phyloP scores from a whole-genome alignment of 768 basidiomycete species.

The Paxillus involutus region DNA sequence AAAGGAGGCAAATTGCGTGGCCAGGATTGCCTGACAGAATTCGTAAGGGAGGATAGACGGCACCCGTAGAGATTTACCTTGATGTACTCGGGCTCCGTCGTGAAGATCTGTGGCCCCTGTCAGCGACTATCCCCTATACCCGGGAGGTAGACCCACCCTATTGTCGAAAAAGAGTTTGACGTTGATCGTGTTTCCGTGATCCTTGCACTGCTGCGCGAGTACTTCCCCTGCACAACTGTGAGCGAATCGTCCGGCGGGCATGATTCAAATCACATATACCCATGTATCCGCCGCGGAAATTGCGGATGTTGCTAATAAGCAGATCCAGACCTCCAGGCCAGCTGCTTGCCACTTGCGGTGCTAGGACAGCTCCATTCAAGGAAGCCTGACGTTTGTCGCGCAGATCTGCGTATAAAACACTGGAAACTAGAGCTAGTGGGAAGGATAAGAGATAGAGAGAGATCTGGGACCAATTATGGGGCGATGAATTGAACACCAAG shows the following conservation, averaged over 20 bases:
- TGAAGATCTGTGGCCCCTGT: slow-evolving; percentile 36
- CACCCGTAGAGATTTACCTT: slow-evolving; percentile 26
- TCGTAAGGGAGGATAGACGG: background rate
- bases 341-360: slow-evolving; percentile 33
- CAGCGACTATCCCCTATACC: background rate
- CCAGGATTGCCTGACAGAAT: slow-evolving; percentile 37
- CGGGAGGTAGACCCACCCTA: slow-evolving; percentile 27
- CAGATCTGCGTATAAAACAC: slow-evolving; percentile 11
- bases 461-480: slow-evolving; percentile 16
- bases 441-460: slow-evolving; percentile 23
- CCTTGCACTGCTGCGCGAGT: slow-evolving; percentile 19
- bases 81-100: slow-evolving; percentile 48
- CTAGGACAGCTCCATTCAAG: slow-evolving; percentile 27
- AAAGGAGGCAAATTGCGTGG: slow-evolving; percentile 44
- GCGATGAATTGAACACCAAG: slow-evolving; percentile 3
- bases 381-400: slow-evolving; percentile 13
- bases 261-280: slow-evolving; percentile 18
- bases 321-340: slow-evolving; percentile 39
- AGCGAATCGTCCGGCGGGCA: background rate
- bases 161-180: slow-evolving; percentile 38
- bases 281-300: slow-evolving; percentile 26
- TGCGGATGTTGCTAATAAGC: slow-evolving; percentile 21
- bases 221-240: slow-evolving; percentile 26
- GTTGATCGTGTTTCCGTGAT: slow-evolving; percentile 33
- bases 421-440: slow-evolving; percentile 17